Evolutionary conservation across 1,284 basidiomycete species (phyloP).

Genomic region (Marasmius oreades): DNA sequence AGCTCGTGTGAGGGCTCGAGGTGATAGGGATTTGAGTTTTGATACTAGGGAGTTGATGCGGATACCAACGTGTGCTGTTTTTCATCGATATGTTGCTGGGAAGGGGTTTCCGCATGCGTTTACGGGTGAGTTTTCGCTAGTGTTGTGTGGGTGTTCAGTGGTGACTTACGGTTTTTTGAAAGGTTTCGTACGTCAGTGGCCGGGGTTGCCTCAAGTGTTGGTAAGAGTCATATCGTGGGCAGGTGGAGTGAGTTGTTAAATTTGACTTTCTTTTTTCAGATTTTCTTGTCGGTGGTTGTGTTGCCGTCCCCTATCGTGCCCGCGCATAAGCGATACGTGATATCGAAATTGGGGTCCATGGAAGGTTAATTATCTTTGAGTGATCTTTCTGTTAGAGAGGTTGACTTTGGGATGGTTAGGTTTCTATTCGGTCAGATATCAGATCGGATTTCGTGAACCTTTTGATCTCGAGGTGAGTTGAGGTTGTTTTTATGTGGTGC

Average conservation of each 20-base stretch:
- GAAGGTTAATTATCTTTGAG: constrained; percentile 33
- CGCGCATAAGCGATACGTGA: constrained; percentile 44
- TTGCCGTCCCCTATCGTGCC: constrained; percentile 46
- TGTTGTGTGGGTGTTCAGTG: neutral
- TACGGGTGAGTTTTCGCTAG: constrained; percentile 31
- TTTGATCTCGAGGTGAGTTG: constrained; percentile 39
- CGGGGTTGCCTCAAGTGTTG: constrained; percentile 54
- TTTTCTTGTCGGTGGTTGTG: constrained; percentile 55
- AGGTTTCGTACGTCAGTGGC: constrained; percentile 52
- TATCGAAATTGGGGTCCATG: constrained; percentile 50
- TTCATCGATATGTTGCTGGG: constrained; percentile 51
- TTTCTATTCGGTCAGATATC: constrained; percentile 62
- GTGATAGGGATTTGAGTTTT: constrained; percentile 15
- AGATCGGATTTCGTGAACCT: constrained; percentile 58
- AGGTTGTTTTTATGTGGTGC: neutral
- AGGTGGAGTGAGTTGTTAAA: neutral
- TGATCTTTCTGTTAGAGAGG: neutral
- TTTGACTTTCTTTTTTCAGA: constrained; percentile 24
- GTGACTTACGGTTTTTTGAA: neutral
- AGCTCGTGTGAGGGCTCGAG: constrained; percentile 2
- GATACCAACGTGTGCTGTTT: constrained; percentile 52
- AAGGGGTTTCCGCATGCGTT: constrained; percentile 59
- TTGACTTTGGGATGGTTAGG: constrained; percentile 28
- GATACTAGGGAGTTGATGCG: constrained; percentile 34
- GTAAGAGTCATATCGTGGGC: constrained; percentile 27